A percentile compares a stretch with the other conserved stretches of the same genome.
These are phyloP conservation scores for bread wheat (Triticum aestivum) DNA, from an alignment of 176 grass and related monocot genomes.

Conservation along the genomic window DNA sequence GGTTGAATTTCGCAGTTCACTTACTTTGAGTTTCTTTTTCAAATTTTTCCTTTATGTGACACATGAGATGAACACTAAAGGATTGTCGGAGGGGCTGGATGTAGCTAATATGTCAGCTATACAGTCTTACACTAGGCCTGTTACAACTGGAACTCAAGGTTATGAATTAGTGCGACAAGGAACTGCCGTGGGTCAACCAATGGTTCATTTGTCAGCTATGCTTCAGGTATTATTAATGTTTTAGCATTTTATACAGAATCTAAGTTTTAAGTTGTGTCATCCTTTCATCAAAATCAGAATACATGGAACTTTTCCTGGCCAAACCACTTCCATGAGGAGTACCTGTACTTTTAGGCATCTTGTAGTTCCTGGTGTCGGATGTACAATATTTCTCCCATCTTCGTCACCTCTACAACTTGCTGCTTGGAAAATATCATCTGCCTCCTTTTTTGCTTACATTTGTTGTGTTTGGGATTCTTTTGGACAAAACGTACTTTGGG, in stretches of 20 bases:
- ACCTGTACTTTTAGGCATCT: no score
- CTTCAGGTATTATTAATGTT: slow-evolving; percentile 64
- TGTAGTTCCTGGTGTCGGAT: not conserved
- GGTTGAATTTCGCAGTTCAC: slow-evolving; percentile 90
- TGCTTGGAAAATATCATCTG: no score
- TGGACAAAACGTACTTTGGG: no score
- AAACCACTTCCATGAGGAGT: not conserved
- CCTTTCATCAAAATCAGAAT: slow-evolving; percentile 1
- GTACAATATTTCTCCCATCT: not conserved
- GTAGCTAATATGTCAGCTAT: slow-evolving; percentile 54
- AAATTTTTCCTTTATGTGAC: slow-evolving; percentile 87
- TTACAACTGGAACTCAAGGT: slow-evolving; percentile 54
- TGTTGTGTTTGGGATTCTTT: not conserved
- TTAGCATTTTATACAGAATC: not conserved
- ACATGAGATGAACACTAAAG: slow-evolving; percentile 72
- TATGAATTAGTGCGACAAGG: slow-evolving; percentile 81
- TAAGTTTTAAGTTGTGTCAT: slow-evolving; percentile 3
- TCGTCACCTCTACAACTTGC: not conserved
- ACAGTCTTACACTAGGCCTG: slow-evolving; percentile 50
- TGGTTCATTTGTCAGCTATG: slow-evolving; percentile 76
- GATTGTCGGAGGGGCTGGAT: slow-evolving; percentile 49
- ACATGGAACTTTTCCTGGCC: not conserved
- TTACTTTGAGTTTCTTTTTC: slow-evolving; percentile 96
- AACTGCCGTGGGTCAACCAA: slow-evolving; percentile 78
- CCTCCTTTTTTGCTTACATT: not conserved